Evolutionary conservation across 805 yeast genomes (phyloP), one percentile per base, ranked within the genome.

Genomic region (Saccharomyces eubayanus): DNA sequence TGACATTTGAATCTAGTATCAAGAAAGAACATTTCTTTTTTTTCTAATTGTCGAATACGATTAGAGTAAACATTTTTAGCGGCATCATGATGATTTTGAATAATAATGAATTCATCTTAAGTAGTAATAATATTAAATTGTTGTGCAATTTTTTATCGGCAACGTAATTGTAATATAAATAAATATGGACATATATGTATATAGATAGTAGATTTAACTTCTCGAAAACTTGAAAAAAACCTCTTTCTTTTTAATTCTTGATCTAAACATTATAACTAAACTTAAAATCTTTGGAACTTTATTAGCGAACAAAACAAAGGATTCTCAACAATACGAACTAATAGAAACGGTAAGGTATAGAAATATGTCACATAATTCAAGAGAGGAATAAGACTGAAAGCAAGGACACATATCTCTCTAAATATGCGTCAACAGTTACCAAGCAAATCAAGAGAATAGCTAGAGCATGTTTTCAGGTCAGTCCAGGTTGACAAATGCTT

Each of bases 1-100:
- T 49, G 75, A 73, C 52, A 66, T 62, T 16, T 5, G 5, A 36
- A n/a, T 31, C 16, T 12, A 43, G 47, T 16, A 16, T 43, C n/a
- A 8, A 12, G 11, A 43, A 20, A 43, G 8, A 16, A 6, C 8
- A 28, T 20, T 16, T 11, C 4, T 43, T 24, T 43, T n/a, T 27
- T 24, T 16, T 43, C 11, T 24, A 43, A 12, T 14, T 6, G 28
- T 21, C 54, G 47, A 21, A 28, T 20, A 36, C 49, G 24, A 48
- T 12, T 20, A 20, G 28, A 31, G 6, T 20, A 30, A 11, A 27
- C 28, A 3, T 20, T 28, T 43, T 43, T 5, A 10, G 14, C 40
- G 20, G 14, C 16, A 12, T n/a, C 11, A 41, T 27, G 24, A 12
- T 28, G 29, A 20, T 50, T 50, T 43, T 9, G 5, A 24, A 16